These are phyloP conservation scores for Vachellia collinsii DNA, from an alignment of 306 rosid species.

Conservation along the genomic window DNA sequence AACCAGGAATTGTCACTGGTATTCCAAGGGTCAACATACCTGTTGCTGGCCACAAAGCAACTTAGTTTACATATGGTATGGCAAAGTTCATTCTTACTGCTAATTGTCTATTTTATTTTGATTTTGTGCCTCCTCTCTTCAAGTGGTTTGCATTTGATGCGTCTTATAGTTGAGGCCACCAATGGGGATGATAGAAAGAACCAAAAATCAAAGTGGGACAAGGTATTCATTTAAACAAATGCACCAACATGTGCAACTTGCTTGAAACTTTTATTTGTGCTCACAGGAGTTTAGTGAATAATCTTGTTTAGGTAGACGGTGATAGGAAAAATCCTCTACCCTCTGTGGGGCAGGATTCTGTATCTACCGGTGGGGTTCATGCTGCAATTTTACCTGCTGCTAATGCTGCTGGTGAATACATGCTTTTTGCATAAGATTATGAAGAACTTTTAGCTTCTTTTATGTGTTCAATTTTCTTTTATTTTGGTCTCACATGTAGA, in stretches of 20 bases:
- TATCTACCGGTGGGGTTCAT: slow-evolving; percentile 64
- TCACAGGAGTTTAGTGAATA: slow-evolving; percentile 29
- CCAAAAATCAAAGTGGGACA: slow-evolving; percentile 65
- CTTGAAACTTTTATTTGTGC: slow-evolving; percentile 30
- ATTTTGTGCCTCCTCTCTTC: too few species aligned
- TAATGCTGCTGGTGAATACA: slow-evolving; percentile 53
- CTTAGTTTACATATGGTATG: slow-evolving; percentile 24
- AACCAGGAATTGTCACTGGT: slow-evolving; percentile 54
- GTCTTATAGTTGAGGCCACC: slow-evolving; percentile 38
- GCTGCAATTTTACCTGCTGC: slow-evolving; percentile 63
- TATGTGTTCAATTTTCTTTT: slow-evolving; percentile 18
- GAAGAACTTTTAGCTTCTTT: neutral
- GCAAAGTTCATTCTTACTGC: neutral
- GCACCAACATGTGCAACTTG: neutral
- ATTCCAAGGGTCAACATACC: slow-evolving; percentile 51
- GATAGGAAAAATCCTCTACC: slow-evolving; percentile 68
- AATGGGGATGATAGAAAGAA: slow-evolving; percentile 66
- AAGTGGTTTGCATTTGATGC: too few species aligned
- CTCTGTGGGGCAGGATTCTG: slow-evolving; percentile 54
- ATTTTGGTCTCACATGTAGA: slow-evolving; percentile 6
- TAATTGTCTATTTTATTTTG: too few species aligned
- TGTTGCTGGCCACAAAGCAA: slow-evolving; percentile 48
- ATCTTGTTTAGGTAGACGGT: slow-evolving; percentile 67
- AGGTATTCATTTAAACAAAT: slow-evolving; percentile 41
- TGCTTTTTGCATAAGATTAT: slow-evolving; percentile 75